Evolutionary conservation across 2,329 filamentous ascomycete species (phyloP), one percentile per base, ranked within the genome.

Genomic region (Alternaria gaisen): DNA sequence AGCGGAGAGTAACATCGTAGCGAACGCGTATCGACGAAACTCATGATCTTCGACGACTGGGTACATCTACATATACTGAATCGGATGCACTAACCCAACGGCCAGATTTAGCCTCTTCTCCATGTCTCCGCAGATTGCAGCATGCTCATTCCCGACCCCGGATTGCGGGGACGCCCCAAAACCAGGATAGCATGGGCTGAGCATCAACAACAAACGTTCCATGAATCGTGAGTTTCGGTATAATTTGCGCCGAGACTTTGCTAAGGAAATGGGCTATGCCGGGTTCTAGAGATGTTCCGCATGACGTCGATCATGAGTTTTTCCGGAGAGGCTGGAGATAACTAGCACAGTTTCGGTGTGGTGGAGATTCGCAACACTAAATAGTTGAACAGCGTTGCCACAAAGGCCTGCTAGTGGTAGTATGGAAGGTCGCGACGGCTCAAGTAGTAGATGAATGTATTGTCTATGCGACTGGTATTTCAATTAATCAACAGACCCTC

Each of bases 101-200:
- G 20, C 32, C n/a, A 48, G 26, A 22, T 65, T 68, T 70, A 72
- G 65, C 65, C 68, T 66, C 61, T 59, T 67, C 64, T 63, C 63
- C 60, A 60, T 59, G 43, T 72, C 67, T 70, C 69, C 72, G 68
- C 71, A 72, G 54, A 67, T 64, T 68, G 20, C 53, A 50, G 41
- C 56, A 57, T 24, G 41, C 32, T 28, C 36, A 60, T 51, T 43
- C 54, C 56, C 26, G 47, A 59, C 56, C 64, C 69, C 61, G 56
- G 66, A 56, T 65, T 66, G 63, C 60, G 69, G 67, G 63, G 61
- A 44, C 40, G 38, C 41, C 40, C 40, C 36, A 28, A 42, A 63
- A 46, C 56, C 53, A 55, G 50, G 53, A 59, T 46, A 53, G 44
- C 11, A 30, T 9, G 12, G 30, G 20, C 11, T 26, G 30, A 20